Conservation (phyloP, 164 flowering plant species). For the Macadamia integrifolia region DNA sequence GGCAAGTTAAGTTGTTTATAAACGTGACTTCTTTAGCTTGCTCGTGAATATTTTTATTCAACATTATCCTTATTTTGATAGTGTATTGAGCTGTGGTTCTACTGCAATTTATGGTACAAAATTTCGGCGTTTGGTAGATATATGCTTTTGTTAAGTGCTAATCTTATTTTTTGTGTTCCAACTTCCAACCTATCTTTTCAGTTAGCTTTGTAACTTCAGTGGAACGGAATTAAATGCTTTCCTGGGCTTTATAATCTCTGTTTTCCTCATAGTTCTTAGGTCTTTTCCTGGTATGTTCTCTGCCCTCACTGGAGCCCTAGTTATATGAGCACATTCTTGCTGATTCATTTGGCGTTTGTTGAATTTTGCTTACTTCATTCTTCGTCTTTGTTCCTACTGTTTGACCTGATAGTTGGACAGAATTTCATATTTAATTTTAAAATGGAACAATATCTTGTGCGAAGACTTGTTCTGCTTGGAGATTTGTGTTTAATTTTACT, state of each 20-base stretch:
- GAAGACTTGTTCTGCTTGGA: too few relatives aligned
- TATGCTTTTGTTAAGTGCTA: not conserved
- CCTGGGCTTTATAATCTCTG: not conserved
- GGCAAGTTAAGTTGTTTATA: slow-evolving; percentile 54
- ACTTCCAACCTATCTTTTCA: not conserved
- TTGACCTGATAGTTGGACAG: not conserved
- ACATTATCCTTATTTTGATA: slow-evolving; percentile 1
- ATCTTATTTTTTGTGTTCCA: not conserved
- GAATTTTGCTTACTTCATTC: too few relatives aligned
- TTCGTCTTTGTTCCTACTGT: too few relatives aligned
- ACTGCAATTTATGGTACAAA: not conserved
- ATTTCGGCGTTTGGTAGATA: not conserved
- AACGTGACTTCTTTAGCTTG: slow-evolving; percentile 20
- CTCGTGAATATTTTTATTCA: slow-evolving; percentile 14
- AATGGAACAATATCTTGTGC: too few relatives aligned
- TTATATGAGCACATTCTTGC: not conserved
- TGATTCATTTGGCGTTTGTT: not conserved
- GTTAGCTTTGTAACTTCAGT: too few relatives aligned
- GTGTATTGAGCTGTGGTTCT: not conserved
- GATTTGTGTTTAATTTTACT: too few relatives aligned
- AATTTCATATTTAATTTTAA: not conserved
- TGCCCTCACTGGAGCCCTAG: not conserved
- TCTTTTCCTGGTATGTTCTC: not conserved
- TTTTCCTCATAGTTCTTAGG: not conserved
- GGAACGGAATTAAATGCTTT: not conserved